Percentiles rank a stretch among this genome's conserved stretches.
phyloP scores from a whole-genome alignment of 805 yeast species.

The Yamadazyma endophytica region DNA sequence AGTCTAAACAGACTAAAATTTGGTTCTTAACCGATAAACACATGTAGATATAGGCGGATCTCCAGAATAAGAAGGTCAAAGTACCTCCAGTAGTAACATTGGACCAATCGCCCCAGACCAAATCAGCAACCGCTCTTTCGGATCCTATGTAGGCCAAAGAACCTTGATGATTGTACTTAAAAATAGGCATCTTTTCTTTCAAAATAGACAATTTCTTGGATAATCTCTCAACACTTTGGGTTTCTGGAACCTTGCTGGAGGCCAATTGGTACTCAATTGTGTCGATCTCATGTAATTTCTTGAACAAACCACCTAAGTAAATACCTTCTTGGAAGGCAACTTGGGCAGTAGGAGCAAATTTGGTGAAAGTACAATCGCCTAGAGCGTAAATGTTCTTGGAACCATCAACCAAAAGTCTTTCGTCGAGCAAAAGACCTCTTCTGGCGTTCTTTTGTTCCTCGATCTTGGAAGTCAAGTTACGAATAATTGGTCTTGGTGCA shows the following conservation, averaged over 20 bases:
- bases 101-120: conserved; percentile 74
- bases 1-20: conserved; percentile 78
- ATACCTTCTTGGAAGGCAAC: conserved; percentile 94
- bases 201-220: conserved; percentile 43
- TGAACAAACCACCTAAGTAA: conserved; percentile 70
- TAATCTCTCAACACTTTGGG: conserved; percentile 38
- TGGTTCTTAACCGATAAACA: conserved; percentile 86
- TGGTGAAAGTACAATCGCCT: conserved; percentile 93
- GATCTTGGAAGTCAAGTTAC: conserved; percentile 61
- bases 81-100: conserved; percentile 81
- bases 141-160: conserved; percentile 91
- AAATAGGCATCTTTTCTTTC: conserved; percentile 49
- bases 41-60: conserved; percentile 90
- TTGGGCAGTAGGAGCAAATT: conserved; percentile 94
- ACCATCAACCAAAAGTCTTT: conserved; percentile 78
- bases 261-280: conserved; percentile 45
- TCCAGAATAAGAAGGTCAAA: conserved; percentile 89
- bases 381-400: conserved; percentile 78
- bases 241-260: conserved; percentile 36
- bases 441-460: conserved; percentile 80
- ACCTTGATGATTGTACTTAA: conserved; percentile 85
- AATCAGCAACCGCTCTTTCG: conserved; percentile 91
- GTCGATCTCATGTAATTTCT: conserved; percentile 60
- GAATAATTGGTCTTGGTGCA: conserved; percentile 75
- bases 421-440: conserved; percentile 87